Conservation (phyloP, 352 stramenopile species). For the Pythium chondricola region DNA sequence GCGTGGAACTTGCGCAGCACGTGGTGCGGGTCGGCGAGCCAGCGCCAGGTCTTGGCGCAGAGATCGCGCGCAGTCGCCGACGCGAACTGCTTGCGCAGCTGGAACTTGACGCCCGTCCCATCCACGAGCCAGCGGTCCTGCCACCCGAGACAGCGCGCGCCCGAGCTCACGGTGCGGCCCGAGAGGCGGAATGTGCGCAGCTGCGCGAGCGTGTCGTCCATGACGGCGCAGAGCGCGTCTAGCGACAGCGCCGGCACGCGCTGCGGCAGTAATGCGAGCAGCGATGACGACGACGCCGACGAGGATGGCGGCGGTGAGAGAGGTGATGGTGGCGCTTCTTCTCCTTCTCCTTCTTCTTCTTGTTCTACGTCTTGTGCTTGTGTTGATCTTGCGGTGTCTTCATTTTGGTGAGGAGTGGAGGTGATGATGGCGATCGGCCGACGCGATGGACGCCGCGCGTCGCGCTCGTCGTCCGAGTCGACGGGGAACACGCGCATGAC, state of each 20-base stretch:
- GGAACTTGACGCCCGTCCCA: constrained; percentile 58
- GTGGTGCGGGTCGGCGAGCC: constrained; percentile 50
- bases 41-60: constrained; percentile 57
- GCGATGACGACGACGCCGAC: too few species aligned
- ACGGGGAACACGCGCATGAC: constrained; percentile 18
- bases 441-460: constrained; percentile 9
- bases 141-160: constrained; percentile 56
- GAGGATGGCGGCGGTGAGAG: constrained; percentile 3
- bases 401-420: too few species aligned
- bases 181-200: constrained; percentile 50
- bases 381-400: not conserved
- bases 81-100: constrained; percentile 53
- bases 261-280: constrained; percentile 4
- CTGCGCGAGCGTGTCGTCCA: constrained; percentile 49
- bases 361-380: not conserved
- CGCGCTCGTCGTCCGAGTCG: constrained; percentile 20
- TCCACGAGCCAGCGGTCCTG: constrained; percentile 54
- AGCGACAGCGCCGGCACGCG: constrained; percentile 14
- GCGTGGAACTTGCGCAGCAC: constrained; percentile 52
- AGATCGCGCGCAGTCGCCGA: constrained; percentile 33
- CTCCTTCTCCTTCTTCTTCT: constrained; percentile 4
- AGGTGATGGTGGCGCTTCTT: too few species aligned
- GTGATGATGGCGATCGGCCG: too few species aligned
- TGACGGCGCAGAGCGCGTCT: constrained; percentile 19
- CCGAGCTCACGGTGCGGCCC: constrained; percentile 34